Evolutionary conservation across 345 rosid species (phyloP), one percentile per base, ranked within the genome.

Genomic region (Gossypioides kirkii): DNA sequence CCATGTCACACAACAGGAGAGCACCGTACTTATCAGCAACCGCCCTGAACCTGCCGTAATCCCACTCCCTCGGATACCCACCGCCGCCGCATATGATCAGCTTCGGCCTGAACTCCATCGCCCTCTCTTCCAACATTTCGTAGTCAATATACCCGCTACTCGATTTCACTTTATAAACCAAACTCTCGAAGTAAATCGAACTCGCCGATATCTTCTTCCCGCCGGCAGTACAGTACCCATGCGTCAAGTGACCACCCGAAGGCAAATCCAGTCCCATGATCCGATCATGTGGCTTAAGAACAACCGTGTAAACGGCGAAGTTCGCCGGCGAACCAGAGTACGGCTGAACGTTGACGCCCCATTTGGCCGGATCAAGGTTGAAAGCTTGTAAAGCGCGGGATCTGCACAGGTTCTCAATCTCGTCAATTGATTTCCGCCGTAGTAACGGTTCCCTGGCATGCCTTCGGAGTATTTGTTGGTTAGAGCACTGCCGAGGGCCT

Each of bases 381-480:
- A 82, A 95, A 49, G 96, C 93, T 72, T 84, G 77, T 22, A 96
- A 86, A 45, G 99, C 99, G 22, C 98, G 89, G 36, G 97, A 82
- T 0, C 87, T 82, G 86, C 97, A 96, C 70, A 93, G 92, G 73
- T 91, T 93, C 83, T 96, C 99, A 87, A 93, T 93, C 86, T 87
- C 25, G 55, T 95, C 99, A 76, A 95, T 68, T 95, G 96, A 80
- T 95, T 93, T 4, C 98, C 99, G 0, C 99, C 99, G 74, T 95
- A 93, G 85, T 95, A 95, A 13, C 99, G 97, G 82, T 91, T 91
- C 0, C 98, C 99, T 10, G 98, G 98, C 81, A 95, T 86, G 3
- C 99, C 98, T 82, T 95, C 97, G 9, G 99, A 95, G 90, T 95
- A 95, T 79, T 95, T 93, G 84, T 95, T 95, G 72, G 99, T 95